Conservation (phyloP, 2,329 filamentous ascomycete genomes). For the Claviceps sp. region DNA sequence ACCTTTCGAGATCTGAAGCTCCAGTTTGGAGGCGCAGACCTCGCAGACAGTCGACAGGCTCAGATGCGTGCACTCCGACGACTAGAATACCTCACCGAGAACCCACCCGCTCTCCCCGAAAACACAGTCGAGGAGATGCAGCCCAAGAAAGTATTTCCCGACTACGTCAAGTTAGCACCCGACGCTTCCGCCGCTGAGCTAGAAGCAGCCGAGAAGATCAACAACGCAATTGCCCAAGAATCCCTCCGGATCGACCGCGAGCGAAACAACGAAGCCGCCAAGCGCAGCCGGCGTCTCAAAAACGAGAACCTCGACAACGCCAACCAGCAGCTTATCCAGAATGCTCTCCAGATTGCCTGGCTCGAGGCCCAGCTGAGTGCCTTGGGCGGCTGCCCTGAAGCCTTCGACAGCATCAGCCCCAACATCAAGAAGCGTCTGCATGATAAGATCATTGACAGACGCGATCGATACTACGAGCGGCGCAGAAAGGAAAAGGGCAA, state of each 20-base stretch:
- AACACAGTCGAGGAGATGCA: slow-evolving; percentile 14
- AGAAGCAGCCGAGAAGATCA: slow-evolving; percentile 9
- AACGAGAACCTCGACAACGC: slow-evolving; percentile 5
- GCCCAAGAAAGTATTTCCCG: slow-evolving; percentile 13
- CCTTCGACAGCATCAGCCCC: background rate
- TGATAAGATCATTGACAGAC: background rate
- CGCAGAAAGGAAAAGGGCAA: slow-evolving; percentile 1
- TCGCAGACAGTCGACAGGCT: background rate
- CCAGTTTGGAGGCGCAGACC: background rate
- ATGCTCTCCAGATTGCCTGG: slow-evolving; percentile 5
- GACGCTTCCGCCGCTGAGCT: background rate
- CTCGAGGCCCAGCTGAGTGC: slow-evolving; percentile 3
- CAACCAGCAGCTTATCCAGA: slow-evolving; percentile 6
- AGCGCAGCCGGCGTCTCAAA: slow-evolving; percentile 18
- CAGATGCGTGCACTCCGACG: background rate
- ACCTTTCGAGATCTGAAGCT: background rate
- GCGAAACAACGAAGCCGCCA: slow-evolving; percentile 26
- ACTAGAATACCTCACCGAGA: background rate
- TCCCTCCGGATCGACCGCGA: slow-evolving; percentile 15
- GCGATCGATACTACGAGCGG: background rate
- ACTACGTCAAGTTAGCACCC: slow-evolving; percentile 9
- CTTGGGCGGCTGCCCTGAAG: slow-evolving; percentile 2
- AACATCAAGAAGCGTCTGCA: background rate
- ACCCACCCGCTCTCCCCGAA: slow-evolving; percentile 16
- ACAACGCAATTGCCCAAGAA: slow-evolving; percentile 15